Evolutionary conservation across 169 alveolate species (phyloP).

Genomic region (Cyclospora cayetanensis): DNA sequence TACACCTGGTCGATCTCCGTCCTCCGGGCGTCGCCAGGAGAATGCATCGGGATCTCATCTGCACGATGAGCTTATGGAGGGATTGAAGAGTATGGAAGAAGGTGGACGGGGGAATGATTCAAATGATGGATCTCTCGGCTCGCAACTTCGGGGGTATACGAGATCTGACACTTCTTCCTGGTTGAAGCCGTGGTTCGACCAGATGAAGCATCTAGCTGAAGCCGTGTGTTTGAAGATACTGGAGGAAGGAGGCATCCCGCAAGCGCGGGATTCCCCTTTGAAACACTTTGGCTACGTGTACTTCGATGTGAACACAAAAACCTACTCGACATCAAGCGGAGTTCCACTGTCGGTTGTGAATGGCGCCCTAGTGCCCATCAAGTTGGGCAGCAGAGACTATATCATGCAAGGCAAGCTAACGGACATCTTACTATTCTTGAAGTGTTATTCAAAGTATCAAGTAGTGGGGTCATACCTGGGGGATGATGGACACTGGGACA

Average conservation of each 20-base stretch:
- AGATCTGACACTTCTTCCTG: too few species aligned
- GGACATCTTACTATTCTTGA: neutral
- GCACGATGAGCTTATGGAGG: too few species aligned
- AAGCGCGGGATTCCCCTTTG: neutral
- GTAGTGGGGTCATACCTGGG: neutral
- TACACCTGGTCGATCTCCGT: too few species aligned
- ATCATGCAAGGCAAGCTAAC: neutral
- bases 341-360: neutral
- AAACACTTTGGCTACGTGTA: neutral
- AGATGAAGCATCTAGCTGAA: too few species aligned
- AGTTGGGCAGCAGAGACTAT: neutral
- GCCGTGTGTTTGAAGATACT: too few species aligned
- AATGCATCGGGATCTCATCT: too few species aligned
- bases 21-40: too few species aligned
- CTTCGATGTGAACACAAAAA: neutral
- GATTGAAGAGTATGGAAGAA: too few species aligned
- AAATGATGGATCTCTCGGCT: too few species aligned
- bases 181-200: too few species aligned
- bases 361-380: neutral
- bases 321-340: neutral
- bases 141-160: too few species aligned
- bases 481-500: neutral
- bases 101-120: too few species aligned
- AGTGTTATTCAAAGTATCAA: neutral
- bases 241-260: neutral